These are phyloP conservation scores for Salix purpurea DNA, from an alignment of 345 rosid genomes.

Conservation along the genomic window DNA sequence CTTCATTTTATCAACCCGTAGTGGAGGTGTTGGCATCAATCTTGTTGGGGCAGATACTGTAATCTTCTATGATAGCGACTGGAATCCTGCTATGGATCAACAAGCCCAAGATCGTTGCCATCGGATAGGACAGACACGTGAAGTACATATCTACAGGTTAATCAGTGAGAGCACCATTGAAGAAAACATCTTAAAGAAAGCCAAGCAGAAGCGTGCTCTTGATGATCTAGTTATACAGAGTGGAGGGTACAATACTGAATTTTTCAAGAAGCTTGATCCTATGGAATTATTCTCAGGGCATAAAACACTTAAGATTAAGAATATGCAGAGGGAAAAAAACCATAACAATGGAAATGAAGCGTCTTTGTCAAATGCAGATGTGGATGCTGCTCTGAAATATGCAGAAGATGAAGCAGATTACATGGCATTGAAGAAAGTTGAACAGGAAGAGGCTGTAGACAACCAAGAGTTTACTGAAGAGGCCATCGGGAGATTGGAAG, in stretches of 20 bases:
- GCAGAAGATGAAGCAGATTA: conserved; percentile 99
- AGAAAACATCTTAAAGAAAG: conserved; percentile 96
- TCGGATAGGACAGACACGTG: conserved; percentile 98
- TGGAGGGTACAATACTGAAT: conserved; percentile 94
- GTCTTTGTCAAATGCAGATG: conserved; percentile 80
- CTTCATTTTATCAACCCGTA: conserved; percentile 95
- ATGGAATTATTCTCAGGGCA: conserved; percentile 93
- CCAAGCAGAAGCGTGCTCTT: conserved; percentile 98
- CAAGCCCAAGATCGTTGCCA: conserved; percentile 99
- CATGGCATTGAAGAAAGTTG: conserved; percentile 97
- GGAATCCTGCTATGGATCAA: conserved; percentile 99
- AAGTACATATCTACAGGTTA: conserved; percentile 91
- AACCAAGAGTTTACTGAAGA: conserved; percentile 99
- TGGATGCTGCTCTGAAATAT: conserved; percentile 93
- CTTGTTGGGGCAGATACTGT: conserved; percentile 99
- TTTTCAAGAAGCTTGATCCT: conserved; percentile 98
- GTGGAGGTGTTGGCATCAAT: conserved; percentile 99
- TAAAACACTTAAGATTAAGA: conserved; percentile 50
- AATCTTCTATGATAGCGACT: conserved; percentile 97
- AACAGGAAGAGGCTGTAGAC: conserved; percentile 97
- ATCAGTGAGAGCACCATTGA: conserved; percentile 99
- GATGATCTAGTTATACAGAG: conserved; percentile 97
- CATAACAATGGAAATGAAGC: conserved; percentile 40
- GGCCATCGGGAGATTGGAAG: conserved; percentile 79
- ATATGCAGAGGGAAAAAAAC: conserved; percentile 50